phyloP scores from a whole-genome alignment of 225 moss, liverwort and hornwort species.

The Anthoceros angustus region DNA sequence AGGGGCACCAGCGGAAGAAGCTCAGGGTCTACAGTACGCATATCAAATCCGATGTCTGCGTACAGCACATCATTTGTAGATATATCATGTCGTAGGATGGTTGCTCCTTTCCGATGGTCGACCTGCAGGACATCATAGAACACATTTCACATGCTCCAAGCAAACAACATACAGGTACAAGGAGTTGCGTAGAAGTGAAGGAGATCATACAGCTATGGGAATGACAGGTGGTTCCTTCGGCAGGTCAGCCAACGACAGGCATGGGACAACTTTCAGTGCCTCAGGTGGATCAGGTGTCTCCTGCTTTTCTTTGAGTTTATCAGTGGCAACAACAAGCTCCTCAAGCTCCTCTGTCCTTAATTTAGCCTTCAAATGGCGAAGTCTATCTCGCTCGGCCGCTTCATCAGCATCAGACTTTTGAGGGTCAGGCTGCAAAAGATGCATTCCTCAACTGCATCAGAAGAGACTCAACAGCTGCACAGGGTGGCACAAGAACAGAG shows the following conservation, averaged over 20 bases:
- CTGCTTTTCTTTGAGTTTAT: constrained; percentile 76
- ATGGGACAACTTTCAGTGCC: constrained; percentile 76
- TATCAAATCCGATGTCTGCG: constrained; percentile 80
- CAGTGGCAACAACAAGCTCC: constrained; percentile 78
- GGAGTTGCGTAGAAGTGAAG: not conserved
- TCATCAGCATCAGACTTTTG: constrained; percentile 80
- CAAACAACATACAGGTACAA: not conserved
- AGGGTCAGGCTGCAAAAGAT: constrained; percentile 54
- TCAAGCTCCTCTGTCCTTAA: constrained; percentile 86
- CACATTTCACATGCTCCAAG: not conserved
- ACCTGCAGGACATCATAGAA: constrained; percentile 26
- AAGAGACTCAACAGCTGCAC: not conserved
- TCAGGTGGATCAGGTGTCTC: constrained; percentile 92
- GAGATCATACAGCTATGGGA: constrained; percentile 37
- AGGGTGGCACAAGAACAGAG: not conserved
- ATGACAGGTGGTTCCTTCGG: constrained; percentile 57
- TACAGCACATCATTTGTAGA: constrained; percentile 95
- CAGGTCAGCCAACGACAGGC: constrained; percentile 69
- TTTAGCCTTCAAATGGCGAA: constrained; percentile 56
- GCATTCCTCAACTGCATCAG: not conserved
- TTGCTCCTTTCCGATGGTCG: constrained; percentile 60
- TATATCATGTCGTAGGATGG: constrained; percentile 68
- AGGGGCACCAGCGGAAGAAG: constrained; percentile 86
- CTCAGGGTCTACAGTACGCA: constrained; percentile 72
- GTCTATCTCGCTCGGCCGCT: constrained; percentile 68